Evolutionary conservation across 78 protist species (phyloP), one percentile per base, ranked within the genome.

Genomic region (Cavenderia fasciculata): DNA sequence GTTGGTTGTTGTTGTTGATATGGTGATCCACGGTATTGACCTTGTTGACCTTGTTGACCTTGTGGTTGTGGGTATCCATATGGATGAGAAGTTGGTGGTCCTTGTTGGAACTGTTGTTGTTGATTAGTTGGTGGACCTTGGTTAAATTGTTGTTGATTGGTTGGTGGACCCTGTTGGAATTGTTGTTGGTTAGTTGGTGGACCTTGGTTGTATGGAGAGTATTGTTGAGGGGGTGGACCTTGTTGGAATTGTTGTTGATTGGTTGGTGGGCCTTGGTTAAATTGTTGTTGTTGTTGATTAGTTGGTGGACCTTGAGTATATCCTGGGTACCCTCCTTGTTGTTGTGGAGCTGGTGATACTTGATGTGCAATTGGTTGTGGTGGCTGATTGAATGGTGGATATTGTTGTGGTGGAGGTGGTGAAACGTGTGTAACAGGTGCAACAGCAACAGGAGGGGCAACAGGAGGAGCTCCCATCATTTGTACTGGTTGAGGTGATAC

Each of bases 341-440:
- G 4, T 56, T 4, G 43, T 7, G 4, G 10, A 3, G 51, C 74
- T 59, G 85, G 1, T 74, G 29, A 29, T 25, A 38, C 36, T 59
- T 54, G 46, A 43, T 57, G 65, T 41, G n/a, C 12, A 44, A n/a
- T 49, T 27, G 51, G 59, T 38, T 66, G 74, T 66, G 6, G 51
- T 38, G n/a, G n/a, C n/a, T n/a, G n/a, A n/a, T n/a, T n/a, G n/a
- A 12, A 3, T 52, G 59, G 59, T 12, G 10, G 10, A 52, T 44
- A 31, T 72, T 31, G 46, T 70, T 70, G 77, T 70, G n/a, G 65
- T 72, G 43, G 77, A 70, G 29, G 36, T 61, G 41, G 49, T 34
- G 34, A 18, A 5, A 2, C 29, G 7, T 61, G 69, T 18, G 6
- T 4, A 5, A 61, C 31, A 5, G 43, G 72, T 63, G 43, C 54